These are phyloP conservation scores for Nicotiana undulata DNA, from an alignment of 257 asterid genomes.

Conservation along the genomic window DNA sequence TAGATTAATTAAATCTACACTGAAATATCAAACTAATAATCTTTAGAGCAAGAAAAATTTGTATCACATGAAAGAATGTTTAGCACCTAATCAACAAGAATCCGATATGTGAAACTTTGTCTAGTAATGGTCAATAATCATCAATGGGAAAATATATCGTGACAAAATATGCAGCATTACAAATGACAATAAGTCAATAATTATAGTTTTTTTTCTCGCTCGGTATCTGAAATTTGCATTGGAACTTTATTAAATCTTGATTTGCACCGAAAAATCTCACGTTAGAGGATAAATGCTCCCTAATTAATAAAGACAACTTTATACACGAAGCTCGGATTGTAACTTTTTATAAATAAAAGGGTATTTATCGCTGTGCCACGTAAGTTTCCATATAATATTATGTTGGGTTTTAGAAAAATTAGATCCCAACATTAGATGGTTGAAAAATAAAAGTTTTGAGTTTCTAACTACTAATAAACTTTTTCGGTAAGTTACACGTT, in stretches of 20 bases:
- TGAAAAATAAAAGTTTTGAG: background rate
- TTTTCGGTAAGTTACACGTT: background rate
- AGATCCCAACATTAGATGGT: too few relatives aligned
- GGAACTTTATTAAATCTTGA: too few relatives aligned
- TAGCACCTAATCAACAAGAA: background rate
- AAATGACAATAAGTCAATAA: background rate
- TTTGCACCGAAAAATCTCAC: too few relatives aligned
- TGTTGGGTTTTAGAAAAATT: too few relatives aligned
- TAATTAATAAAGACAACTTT: too few relatives aligned
- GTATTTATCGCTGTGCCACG: too few relatives aligned
- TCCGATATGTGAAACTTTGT: background rate
- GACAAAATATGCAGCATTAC: background rate
- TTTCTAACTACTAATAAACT: background rate
- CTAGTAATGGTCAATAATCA: background rate
- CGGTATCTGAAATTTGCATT: too few relatives aligned
- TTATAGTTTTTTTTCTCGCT: too few relatives aligned
- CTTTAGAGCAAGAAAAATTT: background rate
- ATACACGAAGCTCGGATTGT: too few relatives aligned
- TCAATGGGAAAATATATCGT: background rate
- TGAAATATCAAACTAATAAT: background rate
- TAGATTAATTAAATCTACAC: background rate
- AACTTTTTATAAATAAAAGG: too few relatives aligned
- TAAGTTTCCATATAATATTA: too few relatives aligned
- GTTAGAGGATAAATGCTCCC: accelerated
- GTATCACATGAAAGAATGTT: background rate